These are phyloP conservation scores for Stropharia rugosoannulata DNA, from an alignment of 768 basidiomycete species.

Conservation along the genomic window DNA sequence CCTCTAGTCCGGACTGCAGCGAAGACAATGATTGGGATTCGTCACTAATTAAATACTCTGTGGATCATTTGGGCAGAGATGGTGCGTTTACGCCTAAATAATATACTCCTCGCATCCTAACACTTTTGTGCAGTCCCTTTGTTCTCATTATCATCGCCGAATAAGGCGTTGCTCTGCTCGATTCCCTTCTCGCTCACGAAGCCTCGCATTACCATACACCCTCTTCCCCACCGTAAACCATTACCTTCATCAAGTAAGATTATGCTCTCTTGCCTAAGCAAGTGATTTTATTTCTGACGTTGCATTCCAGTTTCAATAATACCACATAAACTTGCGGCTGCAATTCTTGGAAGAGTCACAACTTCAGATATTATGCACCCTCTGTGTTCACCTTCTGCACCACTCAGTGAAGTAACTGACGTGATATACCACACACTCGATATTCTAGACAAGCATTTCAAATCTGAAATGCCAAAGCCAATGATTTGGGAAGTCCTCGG, in stretches of 20 bases:
- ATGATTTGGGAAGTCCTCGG: conserved; percentile 45
- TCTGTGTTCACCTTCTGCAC: conserved; percentile 41
- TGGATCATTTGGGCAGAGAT: conserved; percentile 44
- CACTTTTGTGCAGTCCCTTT: conserved; percentile 50
- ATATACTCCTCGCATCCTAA: conserved; percentile 1
- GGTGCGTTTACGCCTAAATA: conserved; percentile 34
- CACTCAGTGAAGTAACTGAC: conserved; percentile 42
- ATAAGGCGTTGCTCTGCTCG: conserved; percentile 53
- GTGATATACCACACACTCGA: conserved; percentile 46
- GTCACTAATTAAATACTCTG: conserved; percentile 42
- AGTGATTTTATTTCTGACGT: neutral
- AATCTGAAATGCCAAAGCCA: conserved; percentile 26
- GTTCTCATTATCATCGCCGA: conserved; percentile 56
- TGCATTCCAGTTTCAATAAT: conserved; percentile 11
- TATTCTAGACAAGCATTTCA: conserved; percentile 37
- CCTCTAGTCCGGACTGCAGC: conserved; percentile 48
- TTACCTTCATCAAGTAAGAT: conserved; percentile 14
- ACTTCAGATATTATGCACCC: conserved; percentile 60
- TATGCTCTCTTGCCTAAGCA: neutral
- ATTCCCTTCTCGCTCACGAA: conserved; percentile 43
- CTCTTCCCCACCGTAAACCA: conserved; percentile 36
- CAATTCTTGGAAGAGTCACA: conserved; percentile 52
- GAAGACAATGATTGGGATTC: conserved; percentile 52
- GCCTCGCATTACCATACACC: conserved; percentile 39
- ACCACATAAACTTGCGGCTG: conserved; percentile 30